A percentile compares a stretch with the other conserved stretches of the same genome.
These are phyloP conservation scores for Neurospora sp. DNA, from an alignment of 495 filamentous ascomycete genomes.

Conservation along the genomic window DNA sequence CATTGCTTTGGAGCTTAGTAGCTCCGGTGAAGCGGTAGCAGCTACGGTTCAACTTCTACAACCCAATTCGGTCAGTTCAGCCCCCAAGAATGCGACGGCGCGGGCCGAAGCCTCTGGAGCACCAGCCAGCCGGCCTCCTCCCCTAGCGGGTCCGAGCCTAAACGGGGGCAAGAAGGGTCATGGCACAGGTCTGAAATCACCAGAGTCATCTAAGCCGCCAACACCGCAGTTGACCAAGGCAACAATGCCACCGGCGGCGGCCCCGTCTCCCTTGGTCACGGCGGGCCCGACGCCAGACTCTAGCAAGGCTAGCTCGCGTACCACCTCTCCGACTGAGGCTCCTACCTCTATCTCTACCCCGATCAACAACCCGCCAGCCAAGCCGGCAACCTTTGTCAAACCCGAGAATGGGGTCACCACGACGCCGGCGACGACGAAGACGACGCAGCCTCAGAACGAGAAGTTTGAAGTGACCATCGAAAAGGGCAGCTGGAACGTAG, in stretches of 20 bases:
- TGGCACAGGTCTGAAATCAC: not conserved
- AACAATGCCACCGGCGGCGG: not conserved
- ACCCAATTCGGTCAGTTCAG: not conserved
- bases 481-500: not conserved
- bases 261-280: not conserved
- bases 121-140: not conserved
- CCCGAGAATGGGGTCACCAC: not conserved
- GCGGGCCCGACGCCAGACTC: constrained; percentile 5
- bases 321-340: constrained; percentile 5
- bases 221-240: not conserved
- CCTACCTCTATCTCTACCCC: not conserved
- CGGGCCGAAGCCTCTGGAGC: not conserved
- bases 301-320: constrained; percentile 6
- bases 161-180: not conserved
- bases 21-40: not conserved
- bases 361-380: not conserved
- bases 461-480: not conserved
- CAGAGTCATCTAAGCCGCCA: constrained; percentile 1
- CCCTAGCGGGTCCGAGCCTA: not conserved
- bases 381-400: not conserved
- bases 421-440: not conserved
- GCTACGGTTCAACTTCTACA: not conserved
- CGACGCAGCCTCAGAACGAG: not conserved
- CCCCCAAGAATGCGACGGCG: not conserved
- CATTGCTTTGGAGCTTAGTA: not conserved